Percentiles rank a stretch among this genome's conserved stretches.
Evolutionary conservation across 2,329 filamentous ascomycete genomes (phyloP).

Genomic region (Trichothecium roseum): DNA sequence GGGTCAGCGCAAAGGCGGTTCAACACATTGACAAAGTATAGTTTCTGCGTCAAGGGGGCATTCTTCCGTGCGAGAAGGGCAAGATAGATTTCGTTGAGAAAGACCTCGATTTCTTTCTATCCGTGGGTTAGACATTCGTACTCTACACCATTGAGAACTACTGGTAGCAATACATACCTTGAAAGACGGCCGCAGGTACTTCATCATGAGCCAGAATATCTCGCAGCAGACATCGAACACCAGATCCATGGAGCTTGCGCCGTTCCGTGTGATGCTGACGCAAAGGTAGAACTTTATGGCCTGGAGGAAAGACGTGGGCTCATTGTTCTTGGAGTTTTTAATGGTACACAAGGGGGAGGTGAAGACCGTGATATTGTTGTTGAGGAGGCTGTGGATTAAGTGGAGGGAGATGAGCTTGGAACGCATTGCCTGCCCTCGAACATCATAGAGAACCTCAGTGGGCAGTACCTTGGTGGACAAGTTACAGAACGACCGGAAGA

Average conservation of each 20-base stretch:
- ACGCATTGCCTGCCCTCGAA: slow-evolving; percentile 91
- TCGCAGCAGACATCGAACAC: slow-evolving; percentile 96
- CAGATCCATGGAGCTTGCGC: slow-evolving; percentile 79
- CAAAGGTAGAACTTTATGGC: slow-evolving; percentile 96
- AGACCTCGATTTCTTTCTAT: slow-evolving; percentile 93
- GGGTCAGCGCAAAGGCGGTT: slow-evolving; percentile 79
- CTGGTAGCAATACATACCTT: slow-evolving; percentile 48
- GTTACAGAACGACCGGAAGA: slow-evolving; percentile 96
- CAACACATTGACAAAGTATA: slow-evolving; percentile 80
- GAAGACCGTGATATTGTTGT: slow-evolving; percentile 88
- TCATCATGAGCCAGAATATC: slow-evolving; percentile 96
- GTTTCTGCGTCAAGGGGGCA: slow-evolving; percentile 81
- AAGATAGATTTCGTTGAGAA: slow-evolving; percentile 94
- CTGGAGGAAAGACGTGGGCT: slow-evolving; percentile 83
- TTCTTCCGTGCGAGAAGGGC: slow-evolving; percentile 81
- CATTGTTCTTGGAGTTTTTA: slow-evolving; percentile 78
- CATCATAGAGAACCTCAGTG: slow-evolving; percentile 83
- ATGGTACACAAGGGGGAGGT: slow-evolving; percentile 88
- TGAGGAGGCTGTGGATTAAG: slow-evolving; percentile 87
- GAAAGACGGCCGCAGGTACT: slow-evolving; percentile 83
- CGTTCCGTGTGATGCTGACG: slow-evolving; percentile 87
- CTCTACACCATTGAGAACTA: neutral
- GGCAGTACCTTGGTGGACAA: slow-evolving; percentile 85
- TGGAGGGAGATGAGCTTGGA: slow-evolving; percentile 94
- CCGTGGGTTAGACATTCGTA: slow-evolving; percentile 7